Base-by-base conservation (phyloP, 306 rosid species). In the Vigna angularis region DNA sequence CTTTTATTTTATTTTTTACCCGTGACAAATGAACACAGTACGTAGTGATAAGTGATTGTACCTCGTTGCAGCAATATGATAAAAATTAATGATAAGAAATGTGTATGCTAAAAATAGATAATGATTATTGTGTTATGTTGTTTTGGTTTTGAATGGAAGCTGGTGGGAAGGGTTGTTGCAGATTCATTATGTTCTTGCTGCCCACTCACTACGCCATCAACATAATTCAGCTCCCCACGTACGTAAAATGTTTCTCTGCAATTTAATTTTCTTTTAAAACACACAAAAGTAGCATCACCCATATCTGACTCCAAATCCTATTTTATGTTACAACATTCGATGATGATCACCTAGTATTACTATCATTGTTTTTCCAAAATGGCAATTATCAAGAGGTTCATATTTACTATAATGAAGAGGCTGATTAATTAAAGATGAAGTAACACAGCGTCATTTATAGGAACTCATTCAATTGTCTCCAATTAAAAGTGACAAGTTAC, bases 181-280 rank as follows among this genome's bases (percentile, higher is more conserved):
- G 45, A 69, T 75, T 57, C 56, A 79, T 86, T 22, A 72, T 83
- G 69, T 59, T 73, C 6, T 77, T 81, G 88, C 56, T 70, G 13
- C 81, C 78, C 89, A 85, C 90, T 76, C 83, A 79, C 77, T 30
- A 70, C 50, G 77, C 74, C 26, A 77, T 50, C 81, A 52, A 69
- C 86, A 89, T 85, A 45, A 89, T 89, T 81, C 22, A 79, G 86
- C 81, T 66, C 77, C 89, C 89, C 87, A 79, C 81, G 66, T 63
- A 63, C 79, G 59, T 55, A 63, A 36, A 67, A 17, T 20, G 51
- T 57, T 70, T 48, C 28, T 47, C 49, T 34, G 55, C 76, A 66
- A 56, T 80, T 80, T 47, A 38, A 66, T 81, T 53, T 48, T 62
- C 16, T 38, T 80, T 58, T 30, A 42, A 77, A 53, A 48, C 67